Evolutionary conservation across 2,329 filamentous ascomycete genomes (phyloP), one percentile per base, ranked within the genome.

Genomic region (Aureobasidium uvarum): DNA sequence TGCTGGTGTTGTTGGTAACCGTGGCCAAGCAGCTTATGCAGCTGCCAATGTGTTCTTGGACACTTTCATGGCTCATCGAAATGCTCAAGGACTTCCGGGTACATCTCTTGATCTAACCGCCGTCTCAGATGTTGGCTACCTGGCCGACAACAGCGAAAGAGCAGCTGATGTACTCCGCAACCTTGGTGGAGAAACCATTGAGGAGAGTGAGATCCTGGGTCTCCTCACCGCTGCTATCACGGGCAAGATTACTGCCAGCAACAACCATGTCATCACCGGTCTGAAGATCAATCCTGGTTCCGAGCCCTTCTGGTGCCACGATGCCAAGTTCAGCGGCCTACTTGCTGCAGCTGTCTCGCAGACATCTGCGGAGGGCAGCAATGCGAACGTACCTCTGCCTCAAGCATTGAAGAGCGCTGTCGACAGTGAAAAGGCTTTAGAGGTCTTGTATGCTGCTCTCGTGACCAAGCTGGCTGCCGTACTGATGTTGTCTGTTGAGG

Each of bases 81-180:
- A 74, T 0, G 71, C 71, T 0, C 72, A 72, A 28, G 80, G 81
- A 1, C 72, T 82, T 2, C 74, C 79, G 2, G 81, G 80, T 28
- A 77, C 81, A 0, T 79, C 79, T 0, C 75, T 88, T 1, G 80
- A 86, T 69, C 74, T 87, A 16, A 84, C 83, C 0, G 78, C 79
- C 1, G 78, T 87, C 10, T 72, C 74, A 3, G 79, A 75, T 5
- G 71, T 77, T 4, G 80, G 81, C 0, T 77, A 60, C n/a, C 36
- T 60, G 10, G 56, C 56, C n/a, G 56, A 60, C 43, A 60, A 60
- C 43, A 64, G 71, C 31, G 56, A 60, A n/a, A 46, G 56, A 38
- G 56, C 56, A n/a, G 56, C 56, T 18, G 56, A 60, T 25, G 56
- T 60, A 6, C 43, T 60, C 8, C 56, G 56, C 56, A 60, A 60